phyloP scores from a whole-genome alignment of 2,329 filamentous ascomycete genomes.

The Lojkania enalia region DNA sequence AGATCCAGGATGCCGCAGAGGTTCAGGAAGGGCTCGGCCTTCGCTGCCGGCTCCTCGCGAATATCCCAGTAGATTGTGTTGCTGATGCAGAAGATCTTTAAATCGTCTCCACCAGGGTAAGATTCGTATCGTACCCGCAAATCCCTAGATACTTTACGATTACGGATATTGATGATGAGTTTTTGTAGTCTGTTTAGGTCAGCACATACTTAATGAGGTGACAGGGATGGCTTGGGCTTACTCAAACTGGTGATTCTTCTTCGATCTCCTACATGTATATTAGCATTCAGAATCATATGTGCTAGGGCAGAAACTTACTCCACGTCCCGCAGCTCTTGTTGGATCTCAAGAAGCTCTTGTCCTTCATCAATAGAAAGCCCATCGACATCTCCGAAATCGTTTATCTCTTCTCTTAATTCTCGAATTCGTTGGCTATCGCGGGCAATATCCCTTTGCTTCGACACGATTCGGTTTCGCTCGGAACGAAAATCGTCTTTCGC shows the following conservation, averaged over 20 bases:
- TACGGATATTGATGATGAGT: constrained; percentile 47
- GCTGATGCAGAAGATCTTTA: constrained; percentile 52
- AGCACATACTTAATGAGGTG: too few relatives aligned
- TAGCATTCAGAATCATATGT: not conserved
- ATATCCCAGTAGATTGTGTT: constrained; percentile 50
- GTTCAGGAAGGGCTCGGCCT: constrained; percentile 34
- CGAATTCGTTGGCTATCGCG: constrained; percentile 7
- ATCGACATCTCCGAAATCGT: constrained; percentile 3
- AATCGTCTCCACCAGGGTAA: constrained; percentile 19
- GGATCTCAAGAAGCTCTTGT: constrained; percentile 16
- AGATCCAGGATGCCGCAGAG: constrained; percentile 49
- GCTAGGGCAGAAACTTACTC: constrained; percentile 11
- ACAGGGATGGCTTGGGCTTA: too few relatives aligned
- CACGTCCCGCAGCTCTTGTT: constrained; percentile 7
- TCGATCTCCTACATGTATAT: constrained; percentile 3
- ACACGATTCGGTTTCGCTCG: constrained; percentile 13
- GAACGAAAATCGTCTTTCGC: constrained; percentile 18
- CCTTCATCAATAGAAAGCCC: constrained; percentile 27
- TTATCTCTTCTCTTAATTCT: constrained; percentile 8
- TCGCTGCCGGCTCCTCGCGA: constrained; percentile 25
- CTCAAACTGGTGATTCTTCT: constrained; percentile 21
- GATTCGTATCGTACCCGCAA: constrained; percentile 37
- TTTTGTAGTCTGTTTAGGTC: constrained; percentile 31
- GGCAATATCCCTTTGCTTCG: constrained; percentile 5
- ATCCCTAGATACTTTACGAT: constrained; percentile 35